Base-by-base conservation (phyloP, 306 rosid genomes). In the Sindora glabra region DNA sequence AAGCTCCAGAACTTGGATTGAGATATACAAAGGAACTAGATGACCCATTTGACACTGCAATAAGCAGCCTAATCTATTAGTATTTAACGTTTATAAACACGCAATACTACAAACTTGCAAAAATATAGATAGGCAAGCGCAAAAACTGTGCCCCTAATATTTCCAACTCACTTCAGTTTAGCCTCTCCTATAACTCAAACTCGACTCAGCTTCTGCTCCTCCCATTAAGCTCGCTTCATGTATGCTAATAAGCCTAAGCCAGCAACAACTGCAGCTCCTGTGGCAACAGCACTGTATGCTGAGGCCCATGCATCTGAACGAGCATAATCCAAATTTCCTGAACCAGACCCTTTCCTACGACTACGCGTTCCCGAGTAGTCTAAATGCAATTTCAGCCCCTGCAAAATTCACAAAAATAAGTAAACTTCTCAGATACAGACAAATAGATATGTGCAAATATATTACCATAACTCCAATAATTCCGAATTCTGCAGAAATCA, bases 321-420 rank as follows among this genome's bases (percentile, higher is more conserved):
- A 21, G 76, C 86, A 71, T 49, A 73, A 36, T 76, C 88, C 77
- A 62, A 4, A 44, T 26, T 41, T 60, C 78, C 74, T 14, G 62
- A 63, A 69, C 42, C 22, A 6, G 79, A 42, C 21, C 64, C 64
- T 42, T 34, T 69, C 62, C 52, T 72, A 39, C 36, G 65, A 65
- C 45, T 72, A 5, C 6, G 23, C 33, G 67, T 67, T 67, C 85
- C 87, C 10, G 95, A 68, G 72, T 79, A 89, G 53, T 94, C 99
- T 67, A 94, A 77, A 75, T 89, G 89, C 87, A 94, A 75, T 70
- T 84, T 80, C 86, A 94, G 70, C 32, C 94, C 95, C 99, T 94
- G 74, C 62, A 71, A 41, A 55, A 40, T n/a, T n/a, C n/a, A n/a
- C n/a, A n/a, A n/a, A n/a, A n/a, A n/a, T n/a, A n/a, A n/a, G n/a